Evolutionary conservation across 1,139 yeast genomes (phyloP).

Genomic region (Taphrina deformans): DNA sequence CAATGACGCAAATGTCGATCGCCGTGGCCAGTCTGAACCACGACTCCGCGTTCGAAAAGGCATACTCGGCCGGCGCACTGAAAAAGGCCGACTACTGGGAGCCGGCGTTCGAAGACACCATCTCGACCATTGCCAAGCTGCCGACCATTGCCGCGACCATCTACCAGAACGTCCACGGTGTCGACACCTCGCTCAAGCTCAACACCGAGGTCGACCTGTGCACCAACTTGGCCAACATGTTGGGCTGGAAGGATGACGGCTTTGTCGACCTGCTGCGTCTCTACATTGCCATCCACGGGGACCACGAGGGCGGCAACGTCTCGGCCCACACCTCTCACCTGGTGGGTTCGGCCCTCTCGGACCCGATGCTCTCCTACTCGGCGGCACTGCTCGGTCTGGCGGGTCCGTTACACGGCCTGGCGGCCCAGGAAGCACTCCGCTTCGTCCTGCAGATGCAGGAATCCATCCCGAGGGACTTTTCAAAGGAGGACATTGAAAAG

Average conservation of each 20-base stretch:
- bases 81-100: slow-evolving; percentile 58
- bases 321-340: slow-evolving; percentile 95
- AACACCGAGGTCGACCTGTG: slow-evolving; percentile 75
- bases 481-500: slow-evolving; percentile 80
- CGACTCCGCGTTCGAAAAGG: slow-evolving; percentile 85
- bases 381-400: slow-evolving; percentile 98
- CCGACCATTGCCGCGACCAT: slow-evolving; percentile 67
- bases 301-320: slow-evolving; percentile 99
- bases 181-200: slow-evolving; percentile 52
- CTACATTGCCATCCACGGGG: slow-evolving; percentile 94
- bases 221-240: slow-evolving; percentile 82
- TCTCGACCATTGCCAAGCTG: slow-evolving; percentile 64
- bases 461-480: slow-evolving; percentile 70
- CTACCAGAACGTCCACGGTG: slow-evolving; percentile 67
- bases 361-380: slow-evolving; percentile 89
- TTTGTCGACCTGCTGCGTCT: slow-evolving; percentile 91
- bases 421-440: slow-evolving; percentile 97
- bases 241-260: slow-evolving; percentile 73
- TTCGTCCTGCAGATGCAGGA: slow-evolving; percentile 86
- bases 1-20: slow-evolving; percentile 95
- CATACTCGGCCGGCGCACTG: slow-evolving; percentile 74
- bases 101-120: slow-evolving; percentile 64
- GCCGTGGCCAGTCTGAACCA: slow-evolving; percentile 90
- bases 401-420: slow-evolving; percentile 93
- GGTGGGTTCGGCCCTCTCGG: slow-evolving; percentile 93